Evolutionary conservation across 306 rosid genomes (phyloP).

Genomic region (peach (Prunus persica)): Prunus_persica_NCBIv2 NC_034014.1:2298501-2299000

Average conservation of each 20-base stretch:
- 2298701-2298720: slow-evolving; percentile 89
- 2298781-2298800: slow-evolving; percentile 86
- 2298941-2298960: slow-evolving; percentile 90
- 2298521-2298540: slow-evolving; percentile 21
- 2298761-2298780: slow-evolving; percentile 74
- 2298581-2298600: slow-evolving; percentile 86
- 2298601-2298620: slow-evolving; percentile 81
- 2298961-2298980: slow-evolving; percentile 56
- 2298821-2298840: slow-evolving; percentile 75
- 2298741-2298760: slow-evolving; percentile 61
- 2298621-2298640: slow-evolving; percentile 76
- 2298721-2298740: slow-evolving; percentile 99
- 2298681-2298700: slow-evolving; percentile 51
- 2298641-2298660: slow-evolving; percentile 89
- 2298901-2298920: slow-evolving; percentile 88
- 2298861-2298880: slow-evolving; percentile 77
- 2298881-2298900: slow-evolving; percentile 69
- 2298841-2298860: slow-evolving; percentile 61
- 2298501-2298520: not conserved
- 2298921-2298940: slow-evolving; percentile 90
- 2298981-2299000: slow-evolving; percentile 53
- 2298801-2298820: slow-evolving; percentile 89
- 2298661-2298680: slow-evolving; percentile 81
- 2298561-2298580: slow-evolving; percentile 86
- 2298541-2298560: slow-evolving; percentile 49